Base-by-base conservation (phyloP, 345 rosid genomes). In the Gossypium raimondii region DNA sequence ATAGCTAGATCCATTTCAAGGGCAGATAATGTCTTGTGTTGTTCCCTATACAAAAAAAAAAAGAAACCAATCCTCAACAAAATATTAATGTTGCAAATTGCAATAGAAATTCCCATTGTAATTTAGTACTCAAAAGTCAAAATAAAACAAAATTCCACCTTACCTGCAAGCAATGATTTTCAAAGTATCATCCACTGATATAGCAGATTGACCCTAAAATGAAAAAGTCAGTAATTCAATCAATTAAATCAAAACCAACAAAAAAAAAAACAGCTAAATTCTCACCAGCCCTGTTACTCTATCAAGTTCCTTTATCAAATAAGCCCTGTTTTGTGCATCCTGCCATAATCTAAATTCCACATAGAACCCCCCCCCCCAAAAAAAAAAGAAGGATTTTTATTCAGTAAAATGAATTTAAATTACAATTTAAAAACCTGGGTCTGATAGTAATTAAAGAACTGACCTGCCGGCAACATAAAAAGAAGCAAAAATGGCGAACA, bases 141-240 rank as follows among this genome's bases (percentile, higher is more conserved):
- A 57, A 57, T 18, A 18, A 64, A 48, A 41, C 44, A 59, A 72
- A 11, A 59, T 22, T 20, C 16, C 1, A 73, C 22, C 44, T 81
- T 73, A 93, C 99, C 98, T 89, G 93, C 94, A 95, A 70, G 85
- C 84, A 72, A 95, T 91, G 76, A 95, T 85, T 86, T 93, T 95
- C 78, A 93, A 82, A 14, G 98, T 88, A 79, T 89, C 99, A 74
- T 90, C 98, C 72, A 91, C 98, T 13, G 98, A 90, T 72, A 93
- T 78, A 25, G 93, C 92, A 83, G 99, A 88, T 81, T 86, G 82
- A 13, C 93, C 97, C 99, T 95, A 77, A 69, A 80, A 76, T 24
- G 34, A 44, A 72, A 34, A 34, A 67, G 12, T 34, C 25, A 27
- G 8, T 18, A 64, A 38, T 4, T 18, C 29, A 50, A 11, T 59